These are phyloP conservation scores for Dothistroma septosporum DNA, from an alignment of 2,329 filamentous ascomycete genomes.

Conservation along the genomic window DNA sequence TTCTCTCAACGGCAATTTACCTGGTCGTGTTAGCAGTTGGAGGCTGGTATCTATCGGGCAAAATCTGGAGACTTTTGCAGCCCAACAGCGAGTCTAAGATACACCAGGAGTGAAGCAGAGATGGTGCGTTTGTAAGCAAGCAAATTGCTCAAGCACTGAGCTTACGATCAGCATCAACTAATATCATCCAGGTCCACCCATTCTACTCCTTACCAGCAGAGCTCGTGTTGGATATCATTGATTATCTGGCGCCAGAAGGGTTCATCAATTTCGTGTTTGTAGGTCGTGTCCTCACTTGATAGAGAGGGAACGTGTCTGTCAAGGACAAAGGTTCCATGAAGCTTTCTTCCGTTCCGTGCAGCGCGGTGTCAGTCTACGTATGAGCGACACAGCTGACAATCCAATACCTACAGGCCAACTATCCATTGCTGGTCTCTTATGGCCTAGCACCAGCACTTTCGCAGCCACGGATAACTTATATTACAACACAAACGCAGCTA, in stretches of 20 bases:
- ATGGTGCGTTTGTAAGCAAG: neutral
- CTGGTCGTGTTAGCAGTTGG: conserved; percentile 57
- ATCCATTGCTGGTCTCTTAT: conserved; percentile 41
- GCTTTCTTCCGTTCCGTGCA: no score
- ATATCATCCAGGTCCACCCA: conserved; percentile 23
- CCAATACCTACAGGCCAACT: conserved; percentile 30
- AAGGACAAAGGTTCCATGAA: no score
- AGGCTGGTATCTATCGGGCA: conserved; percentile 49
- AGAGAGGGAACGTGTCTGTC: no score
- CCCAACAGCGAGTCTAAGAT: conserved; percentile 18
- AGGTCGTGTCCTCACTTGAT: no score
- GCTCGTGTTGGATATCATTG: conserved; percentile 45
- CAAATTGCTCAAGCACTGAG: neutral
- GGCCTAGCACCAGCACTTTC: conserved; percentile 36
- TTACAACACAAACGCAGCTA: conserved; percentile 30
- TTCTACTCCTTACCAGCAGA: conserved; percentile 45
- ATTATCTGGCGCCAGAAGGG: conserved; percentile 38
- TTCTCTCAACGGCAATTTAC: conserved; percentile 68
- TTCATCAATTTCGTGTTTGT: conserved; percentile 46
- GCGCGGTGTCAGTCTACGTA: no score
- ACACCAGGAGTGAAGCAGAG: conserved; percentile 25
- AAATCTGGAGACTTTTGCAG: conserved; percentile 37
- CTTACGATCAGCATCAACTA: neutral
- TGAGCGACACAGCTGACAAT: no score
- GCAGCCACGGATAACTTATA: conserved; percentile 27